Percentiles rank a stretch among this genome's conserved stretches.
Evolutionary conservation across 148 eudicot genomes (phyloP).

Genomic region (Amaranthus cruentus): DNA sequence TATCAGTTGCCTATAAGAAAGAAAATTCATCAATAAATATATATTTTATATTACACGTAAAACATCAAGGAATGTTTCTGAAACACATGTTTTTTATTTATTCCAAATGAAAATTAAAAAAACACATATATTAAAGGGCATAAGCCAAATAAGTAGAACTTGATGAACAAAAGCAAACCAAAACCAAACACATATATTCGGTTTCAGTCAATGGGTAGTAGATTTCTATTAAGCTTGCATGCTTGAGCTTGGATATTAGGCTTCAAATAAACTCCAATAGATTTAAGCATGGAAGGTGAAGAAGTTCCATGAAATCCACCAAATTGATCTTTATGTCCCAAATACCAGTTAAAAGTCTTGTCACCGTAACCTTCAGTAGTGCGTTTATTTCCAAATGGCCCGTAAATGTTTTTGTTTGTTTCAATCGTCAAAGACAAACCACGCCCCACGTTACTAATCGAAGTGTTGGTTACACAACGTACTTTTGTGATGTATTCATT

Average conservation of each 20-base stretch:
- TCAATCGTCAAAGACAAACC: constrained; percentile 12
- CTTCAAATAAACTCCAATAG: constrained; percentile 22
- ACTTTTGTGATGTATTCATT: constrained; percentile 12
- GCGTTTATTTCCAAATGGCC: background rate
- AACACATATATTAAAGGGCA: no score
- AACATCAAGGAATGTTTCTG: no score
- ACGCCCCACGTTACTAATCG: background rate
- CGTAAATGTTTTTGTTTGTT: constrained; percentile 10
- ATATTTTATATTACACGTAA: no score
- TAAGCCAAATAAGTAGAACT: no score
- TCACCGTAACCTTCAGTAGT: background rate
- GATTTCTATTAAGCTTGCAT: no score
- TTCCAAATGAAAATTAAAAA: no score
- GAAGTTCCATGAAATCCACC: constrained; percentile 22
- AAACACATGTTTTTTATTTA: no score
- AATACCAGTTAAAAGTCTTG: background rate
- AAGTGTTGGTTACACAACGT: background rate
- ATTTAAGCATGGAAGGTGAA: constrained; percentile 1
- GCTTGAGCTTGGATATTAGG: background rate
- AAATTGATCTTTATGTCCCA: constrained; percentile 17
- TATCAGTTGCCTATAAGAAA: no score
- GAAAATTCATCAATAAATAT: no score
- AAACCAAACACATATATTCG: no score
- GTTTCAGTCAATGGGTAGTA: no score
- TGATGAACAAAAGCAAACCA: no score